phyloP scores from a whole-genome alignment of 192 early-diverging fungal species.

The Coemansia sp. region DNA sequence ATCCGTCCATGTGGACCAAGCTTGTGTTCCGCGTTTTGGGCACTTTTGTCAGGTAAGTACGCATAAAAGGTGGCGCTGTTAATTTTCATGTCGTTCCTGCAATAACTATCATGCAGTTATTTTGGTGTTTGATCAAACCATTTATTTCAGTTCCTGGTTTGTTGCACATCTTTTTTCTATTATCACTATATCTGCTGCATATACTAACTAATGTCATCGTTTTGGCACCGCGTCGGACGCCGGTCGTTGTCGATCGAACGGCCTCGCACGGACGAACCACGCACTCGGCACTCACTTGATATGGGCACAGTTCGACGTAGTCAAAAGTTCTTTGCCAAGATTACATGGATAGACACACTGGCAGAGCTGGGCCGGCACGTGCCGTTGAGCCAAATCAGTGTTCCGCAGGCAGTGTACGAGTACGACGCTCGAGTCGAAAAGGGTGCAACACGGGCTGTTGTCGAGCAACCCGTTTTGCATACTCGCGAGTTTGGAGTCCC shows the following conservation, averaged over 20 bases:
- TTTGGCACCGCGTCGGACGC: neutral
- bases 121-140: neutral
- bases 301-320: constrained; percentile 48
- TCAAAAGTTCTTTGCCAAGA: constrained; percentile 86
- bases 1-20: constrained; percentile 72
- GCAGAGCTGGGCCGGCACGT: constrained; percentile 64
- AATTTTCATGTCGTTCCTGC: constrained; percentile 2
- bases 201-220: neutral
- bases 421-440: constrained; percentile 14
- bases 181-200: neutral
- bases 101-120: neutral
- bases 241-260: constrained; percentile 2
- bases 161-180: no score
- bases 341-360: constrained; percentile 77
- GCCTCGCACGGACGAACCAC: neutral
- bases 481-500: constrained; percentile 67
- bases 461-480: neutral
- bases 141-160: neutral
- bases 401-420: constrained; percentile 59
- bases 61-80: neutral
- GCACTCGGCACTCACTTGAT: constrained; percentile 6
- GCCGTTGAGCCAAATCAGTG: constrained; percentile 67
- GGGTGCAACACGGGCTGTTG: neutral
- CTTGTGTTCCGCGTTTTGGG: constrained; percentile 42
- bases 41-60: constrained; percentile 40